Evolutionary conservation across 148 eudicot species (phyloP), one percentile per base, ranked within the genome.

Genomic region (Persicaria tinctoria): DNA sequence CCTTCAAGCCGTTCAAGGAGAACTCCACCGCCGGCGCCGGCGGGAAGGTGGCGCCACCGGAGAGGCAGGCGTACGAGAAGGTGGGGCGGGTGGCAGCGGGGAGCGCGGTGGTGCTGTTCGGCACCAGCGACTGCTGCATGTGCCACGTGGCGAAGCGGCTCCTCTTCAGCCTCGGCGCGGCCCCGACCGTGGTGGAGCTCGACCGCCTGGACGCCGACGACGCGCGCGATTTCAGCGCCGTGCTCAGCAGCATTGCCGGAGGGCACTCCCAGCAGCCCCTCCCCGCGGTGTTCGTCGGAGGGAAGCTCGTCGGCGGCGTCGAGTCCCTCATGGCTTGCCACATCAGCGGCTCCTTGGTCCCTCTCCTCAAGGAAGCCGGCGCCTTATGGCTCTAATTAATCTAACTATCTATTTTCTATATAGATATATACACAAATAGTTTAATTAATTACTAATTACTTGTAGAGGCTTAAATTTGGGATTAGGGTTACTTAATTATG

Each of bases 201-300:
- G 87, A 85, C 77, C 68, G 20, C 0, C 27, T n/a, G 7, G 81
- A 82, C 9, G 72, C 54, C 5, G 71, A 80, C 4, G 18, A 60
- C 66, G 63, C 63, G 10, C 11, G 63, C 17, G 68, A 63, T 16
- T 44, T 63, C 16, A 11, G 46, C 44, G 68, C 68, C 68, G 68
- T 63, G 16, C 68, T 63, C 68, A 11, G 46, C n/a, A 27, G 68
- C 68, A 16, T 63, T 27, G 9, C 63, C 38, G 63, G 63, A 14
- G 68, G 68, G 0, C 10, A 32, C 41, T 32, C 45, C 7, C 68
- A 63, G n/a, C 68, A 63, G 16, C 46, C 68, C 14, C 73, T 90
- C 20, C 96, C 96, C 72, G 80, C 84, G 73, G 93, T 91, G 84
- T 91, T 91, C 48, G 85, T 91, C 62, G 96, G 91, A 1, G 96